phyloP scores from a whole-genome alignment of 2,329 filamentous ascomycete species.

The Trichoderma endophyticum region DNA sequence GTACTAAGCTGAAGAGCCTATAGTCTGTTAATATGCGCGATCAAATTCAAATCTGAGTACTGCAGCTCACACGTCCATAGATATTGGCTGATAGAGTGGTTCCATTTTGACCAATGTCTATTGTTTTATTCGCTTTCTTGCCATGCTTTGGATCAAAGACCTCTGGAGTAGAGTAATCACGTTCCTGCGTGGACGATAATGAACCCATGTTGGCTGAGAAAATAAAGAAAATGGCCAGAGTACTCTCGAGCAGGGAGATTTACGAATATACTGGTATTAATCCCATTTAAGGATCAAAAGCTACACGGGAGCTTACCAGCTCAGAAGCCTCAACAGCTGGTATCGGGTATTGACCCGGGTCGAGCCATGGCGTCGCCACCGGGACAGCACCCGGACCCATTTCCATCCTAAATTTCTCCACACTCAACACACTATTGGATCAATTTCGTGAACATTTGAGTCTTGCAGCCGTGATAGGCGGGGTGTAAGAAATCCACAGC shows the following conservation, averaged over 20 bases:
- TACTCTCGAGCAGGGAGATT: not conserved
- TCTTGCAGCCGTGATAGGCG: not conserved
- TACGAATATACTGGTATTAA: not conserved
- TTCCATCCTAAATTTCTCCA: not conserved
- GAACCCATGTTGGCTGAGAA: not conserved
- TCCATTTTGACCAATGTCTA: not conserved
- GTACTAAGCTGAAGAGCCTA: not conserved
- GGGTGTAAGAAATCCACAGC: not conserved
- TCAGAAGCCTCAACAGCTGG: not conserved
- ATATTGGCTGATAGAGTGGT: not conserved
- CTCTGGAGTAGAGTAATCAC: not conserved
- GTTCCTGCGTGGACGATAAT: not conserved
- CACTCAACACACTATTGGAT: not conserved
- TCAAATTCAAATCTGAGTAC: not conserved
- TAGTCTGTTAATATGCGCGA: not conserved
- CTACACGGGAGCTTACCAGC: not conserved
- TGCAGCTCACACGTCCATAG: not conserved
- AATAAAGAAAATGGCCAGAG: not conserved
- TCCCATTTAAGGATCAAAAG: not conserved
- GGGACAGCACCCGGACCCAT: not conserved
- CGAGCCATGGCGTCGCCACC: not conserved
- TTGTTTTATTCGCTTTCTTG: not conserved
- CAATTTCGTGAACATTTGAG: not conserved
- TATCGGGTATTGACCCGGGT: not conserved
- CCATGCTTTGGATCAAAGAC: not conserved